Conservation (phyloP, 306 rosid genomes). For the Boehmeria nivea region DNA sequence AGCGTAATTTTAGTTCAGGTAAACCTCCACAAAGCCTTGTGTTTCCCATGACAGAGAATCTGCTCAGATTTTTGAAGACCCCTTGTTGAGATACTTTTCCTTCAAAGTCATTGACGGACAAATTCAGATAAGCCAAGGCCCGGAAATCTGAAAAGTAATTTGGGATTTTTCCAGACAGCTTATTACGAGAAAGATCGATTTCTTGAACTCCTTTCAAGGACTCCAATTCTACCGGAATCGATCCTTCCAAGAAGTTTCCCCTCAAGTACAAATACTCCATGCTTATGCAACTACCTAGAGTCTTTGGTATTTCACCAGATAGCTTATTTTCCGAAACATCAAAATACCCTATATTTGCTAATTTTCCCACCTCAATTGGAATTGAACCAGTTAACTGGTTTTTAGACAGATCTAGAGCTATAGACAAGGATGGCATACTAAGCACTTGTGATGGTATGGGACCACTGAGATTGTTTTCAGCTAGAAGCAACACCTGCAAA, state of each 20-base stretch:
- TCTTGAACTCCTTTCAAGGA: slow-evolving; percentile 15
- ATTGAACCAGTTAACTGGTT: slow-evolving; percentile 25
- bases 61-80: neutral
- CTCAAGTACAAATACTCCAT: slow-evolving; percentile 10
- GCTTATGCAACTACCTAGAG: slow-evolving; percentile 10
- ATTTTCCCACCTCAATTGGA: slow-evolving; percentile 13
- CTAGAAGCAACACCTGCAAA: neutral
- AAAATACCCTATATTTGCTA: slow-evolving; percentile 9
- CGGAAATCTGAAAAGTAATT: neutral
- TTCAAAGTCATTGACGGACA: neutral
- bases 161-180: slow-evolving; percentile 19
- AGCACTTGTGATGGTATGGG: slow-evolving; percentile 18
- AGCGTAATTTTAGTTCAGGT: neutral
- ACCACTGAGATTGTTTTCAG: slow-evolving; percentile 20
- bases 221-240: slow-evolving; percentile 13
- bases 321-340: slow-evolving; percentile 20
- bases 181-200: slow-evolving; percentile 26
- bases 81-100: neutral
- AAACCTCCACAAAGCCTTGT: neutral
- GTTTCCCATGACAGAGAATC: neutral
- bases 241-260: slow-evolving; percentile 18
- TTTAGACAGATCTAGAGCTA: slow-evolving; percentile 13
- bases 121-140: neutral
- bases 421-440: slow-evolving; percentile 16
- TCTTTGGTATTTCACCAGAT: slow-evolving; percentile 15